A percentile compares a stretch with the other conserved stretches of the same genome.
phyloP scores from a whole-genome alignment of 345 rosid genomes.

The Trapa bicornis region DNA sequence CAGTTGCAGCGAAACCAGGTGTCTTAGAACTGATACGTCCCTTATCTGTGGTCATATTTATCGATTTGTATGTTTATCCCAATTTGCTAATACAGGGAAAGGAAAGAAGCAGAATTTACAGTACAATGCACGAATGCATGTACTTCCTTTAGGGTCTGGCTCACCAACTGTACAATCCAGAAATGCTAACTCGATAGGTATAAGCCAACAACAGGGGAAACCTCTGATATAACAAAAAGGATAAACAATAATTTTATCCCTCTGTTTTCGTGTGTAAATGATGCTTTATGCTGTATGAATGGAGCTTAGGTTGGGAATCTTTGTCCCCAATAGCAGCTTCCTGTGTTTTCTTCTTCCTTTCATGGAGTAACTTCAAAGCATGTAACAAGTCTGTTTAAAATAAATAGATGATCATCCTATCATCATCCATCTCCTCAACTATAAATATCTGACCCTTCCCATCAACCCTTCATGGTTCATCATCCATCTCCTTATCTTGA shows the following conservation, averaged over 20 bases:
- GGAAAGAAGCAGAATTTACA: slow-evolving; percentile 18
- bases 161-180: slow-evolving; percentile 24
- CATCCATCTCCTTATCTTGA: not conserved
- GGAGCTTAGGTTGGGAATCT: slow-evolving; percentile 25
- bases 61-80: no score
- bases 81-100: slow-evolving; percentile 12
- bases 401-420: not conserved
- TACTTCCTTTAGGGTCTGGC: not conserved
- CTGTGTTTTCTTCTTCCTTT: not conserved
- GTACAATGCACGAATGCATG: slow-evolving; percentile 7
- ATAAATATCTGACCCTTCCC: not conserved
- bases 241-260: no score
- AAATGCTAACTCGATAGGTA: slow-evolving; percentile 36
- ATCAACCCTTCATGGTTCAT: not conserved
- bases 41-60: no score
- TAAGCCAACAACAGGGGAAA: slow-evolving; percentile 28
- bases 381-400: not conserved
- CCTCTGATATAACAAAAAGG: not conserved
- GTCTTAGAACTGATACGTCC: no score
- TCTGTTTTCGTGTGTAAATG: not conserved
- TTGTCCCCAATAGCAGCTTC: slow-evolving; percentile 12
- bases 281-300: not conserved
- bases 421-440: not conserved
- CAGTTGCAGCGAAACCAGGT: no score
- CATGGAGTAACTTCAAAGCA: slow-evolving; percentile 65